Base-by-base conservation (phyloP, 78 protist species). In the Polysphondylium violaceum region DNA sequence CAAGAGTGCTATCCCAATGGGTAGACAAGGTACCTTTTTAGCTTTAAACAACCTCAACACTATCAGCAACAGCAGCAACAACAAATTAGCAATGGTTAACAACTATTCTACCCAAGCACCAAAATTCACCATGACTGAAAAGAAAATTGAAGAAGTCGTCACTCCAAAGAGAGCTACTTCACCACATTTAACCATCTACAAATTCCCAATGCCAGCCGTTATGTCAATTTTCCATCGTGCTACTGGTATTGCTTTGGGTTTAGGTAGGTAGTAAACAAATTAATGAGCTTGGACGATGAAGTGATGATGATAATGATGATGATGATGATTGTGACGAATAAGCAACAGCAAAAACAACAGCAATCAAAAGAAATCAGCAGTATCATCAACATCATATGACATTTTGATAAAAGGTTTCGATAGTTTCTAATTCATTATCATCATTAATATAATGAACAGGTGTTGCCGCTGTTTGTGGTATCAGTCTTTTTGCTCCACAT, bases 141-240 rank as follows among this genome's bases (percentile, higher is more conserved):
- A 73, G 11, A 83, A 72, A 59, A 11, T 27, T 12, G 90, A 83
- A 12, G 90, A 83, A 38, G 55, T 83, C 8, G 63, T 2, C 51
- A 3, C 11, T 2, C 53, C 53, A 35, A 7, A 56, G 7, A 61
- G 76, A 68, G 79, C 90, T 69, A 83, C 78, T 11, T 88, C 94
- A 35, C 94, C 94, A 77, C 94, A 88, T 73, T 33, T 88, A 1
- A 88, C 86, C 35, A 53, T 76, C 11, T 88, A 88, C 50, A 88
- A 76, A 67, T 75, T 88, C 47, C 94, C 94, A 76, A 21, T 71
- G 9, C 94, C 94, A 69, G 94, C 94, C 9, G 41, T 75, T 17
- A 29, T 77, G 31, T 88, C 94, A 41, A 75, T 88, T 47, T 29
- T 81, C n/a, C 86, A 88, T 61, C 75, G 94, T 50, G 94, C 74